phyloP scores from a whole-genome alignment of 768 basidiomycete species.

The Rhizopogon sp. region DNA sequence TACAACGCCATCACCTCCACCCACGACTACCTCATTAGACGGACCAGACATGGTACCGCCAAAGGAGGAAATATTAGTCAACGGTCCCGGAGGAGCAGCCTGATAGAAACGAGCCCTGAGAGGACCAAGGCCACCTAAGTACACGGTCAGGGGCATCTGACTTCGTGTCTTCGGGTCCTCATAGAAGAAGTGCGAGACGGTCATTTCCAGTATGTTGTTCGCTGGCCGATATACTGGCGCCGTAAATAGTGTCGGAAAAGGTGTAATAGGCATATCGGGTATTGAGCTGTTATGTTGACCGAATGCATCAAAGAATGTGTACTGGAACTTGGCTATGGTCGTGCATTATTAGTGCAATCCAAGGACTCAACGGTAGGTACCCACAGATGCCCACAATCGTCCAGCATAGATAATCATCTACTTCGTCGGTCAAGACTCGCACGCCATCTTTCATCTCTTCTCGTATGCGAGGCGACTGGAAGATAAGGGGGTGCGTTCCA shows the following conservation, averaged over 20 bases:
- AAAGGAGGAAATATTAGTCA: conserved; percentile 60
- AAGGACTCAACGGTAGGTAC: conserved; percentile 24
- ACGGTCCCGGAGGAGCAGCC: conserved; percentile 61
- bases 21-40: conserved; percentile 23
- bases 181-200: conserved; percentile 86
- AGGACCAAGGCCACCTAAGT: conserved; percentile 87
- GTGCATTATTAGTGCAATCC: conserved; percentile 15
- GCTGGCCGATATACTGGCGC: conserved; percentile 69
- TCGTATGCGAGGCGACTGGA: conserved; percentile 72
- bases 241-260: conserved; percentile 83
- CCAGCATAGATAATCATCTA: conserved; percentile 95
- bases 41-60: conserved; percentile 41
- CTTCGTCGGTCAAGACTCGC: conserved; percentile 75
- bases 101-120: conserved; percentile 75
- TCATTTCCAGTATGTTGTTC: conserved; percentile 74
- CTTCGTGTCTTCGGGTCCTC: conserved; percentile 59
- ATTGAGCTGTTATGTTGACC: conserved; percentile 66
- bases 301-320: conserved; percentile 90
- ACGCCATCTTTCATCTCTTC: conserved; percentile 80
- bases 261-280: conserved; percentile 79
- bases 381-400: conserved; percentile 92
- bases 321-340: conserved; percentile 79
- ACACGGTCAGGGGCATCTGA: conserved; percentile 78
- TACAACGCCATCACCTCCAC: conserved; percentile 17
- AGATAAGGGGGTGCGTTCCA: conserved; percentile 77